Conservation (phyloP, 2,329 filamentous ascomycete genomes). For the Trichoderma harzianum region DNA sequence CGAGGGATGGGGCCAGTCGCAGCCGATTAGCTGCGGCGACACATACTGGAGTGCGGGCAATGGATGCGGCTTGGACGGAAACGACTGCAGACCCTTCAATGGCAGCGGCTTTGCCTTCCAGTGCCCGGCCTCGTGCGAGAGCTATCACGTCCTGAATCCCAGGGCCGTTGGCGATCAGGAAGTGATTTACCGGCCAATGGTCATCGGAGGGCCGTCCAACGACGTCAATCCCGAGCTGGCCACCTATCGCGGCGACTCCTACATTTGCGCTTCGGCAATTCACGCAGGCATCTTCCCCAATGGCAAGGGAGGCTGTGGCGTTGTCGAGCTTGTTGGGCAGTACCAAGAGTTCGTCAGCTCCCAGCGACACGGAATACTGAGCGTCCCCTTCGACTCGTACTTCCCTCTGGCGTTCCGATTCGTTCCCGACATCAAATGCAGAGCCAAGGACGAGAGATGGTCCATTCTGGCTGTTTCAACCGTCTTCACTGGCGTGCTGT, state of each 20-base stretch:
- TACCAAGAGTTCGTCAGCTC: slow-evolving; percentile 61
- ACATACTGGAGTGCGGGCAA: slow-evolving; percentile 71
- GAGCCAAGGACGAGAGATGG: slow-evolving; percentile 79
- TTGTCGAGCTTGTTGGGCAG: slow-evolving; percentile 70
- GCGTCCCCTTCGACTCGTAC: slow-evolving; percentile 76
- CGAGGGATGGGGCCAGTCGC: slow-evolving; percentile 63
- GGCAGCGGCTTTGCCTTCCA: slow-evolving; percentile 68
- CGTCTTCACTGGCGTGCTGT: slow-evolving; percentile 72
- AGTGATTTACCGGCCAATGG: slow-evolving; percentile 60
- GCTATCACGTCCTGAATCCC: slow-evolving; percentile 64
- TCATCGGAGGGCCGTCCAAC: slow-evolving; percentile 62
- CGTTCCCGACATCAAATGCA: slow-evolving; percentile 59
- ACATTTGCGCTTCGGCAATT: slow-evolving; percentile 79
- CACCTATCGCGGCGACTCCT: slow-evolving; percentile 84
- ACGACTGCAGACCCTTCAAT: slow-evolving; percentile 70
- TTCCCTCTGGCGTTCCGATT: slow-evolving; percentile 89
- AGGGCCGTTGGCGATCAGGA: slow-evolving; percentile 71
- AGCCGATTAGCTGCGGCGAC: slow-evolving; percentile 62
- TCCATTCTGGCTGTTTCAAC: slow-evolving; percentile 76
- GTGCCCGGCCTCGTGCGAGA: slow-evolving; percentile 69
- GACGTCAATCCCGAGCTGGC: slow-evolving; percentile 42
- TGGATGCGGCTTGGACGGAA: slow-evolving; percentile 70
- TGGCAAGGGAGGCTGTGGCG: slow-evolving; percentile 73
- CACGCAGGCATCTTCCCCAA: slow-evolving; percentile 77
- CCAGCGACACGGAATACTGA: slow-evolving; percentile 69